Conservation (phyloP, 2,329 filamentous ascomycete species). For the Beauveria australis region DNA sequence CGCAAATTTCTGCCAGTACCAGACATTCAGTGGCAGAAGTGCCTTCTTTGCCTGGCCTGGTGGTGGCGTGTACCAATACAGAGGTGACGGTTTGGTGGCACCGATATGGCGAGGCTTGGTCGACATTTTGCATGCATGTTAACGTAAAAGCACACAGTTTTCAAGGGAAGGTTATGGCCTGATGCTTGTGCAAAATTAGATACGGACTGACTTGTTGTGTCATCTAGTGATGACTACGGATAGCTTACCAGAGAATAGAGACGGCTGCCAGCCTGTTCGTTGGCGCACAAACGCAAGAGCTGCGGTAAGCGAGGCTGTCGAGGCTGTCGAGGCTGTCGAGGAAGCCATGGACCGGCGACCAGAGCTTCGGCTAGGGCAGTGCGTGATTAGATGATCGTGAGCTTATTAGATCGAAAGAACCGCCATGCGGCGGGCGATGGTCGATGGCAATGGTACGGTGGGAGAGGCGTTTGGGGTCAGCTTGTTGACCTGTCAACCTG, state of each 20-base stretch:
- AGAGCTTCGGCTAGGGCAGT: neutral
- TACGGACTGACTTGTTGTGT: neutral
- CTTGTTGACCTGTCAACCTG: neutral
- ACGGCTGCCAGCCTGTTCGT: neutral
- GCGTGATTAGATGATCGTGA: neutral
- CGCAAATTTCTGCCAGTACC: neutral
- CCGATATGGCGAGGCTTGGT: neutral
- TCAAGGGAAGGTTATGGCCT: neutral
- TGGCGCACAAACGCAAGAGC: neutral
- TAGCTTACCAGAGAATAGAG: neutral
- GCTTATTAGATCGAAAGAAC: neutral
- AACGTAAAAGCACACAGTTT: neutral
- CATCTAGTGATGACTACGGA: neutral
- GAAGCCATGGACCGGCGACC: neutral
- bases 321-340: no score
- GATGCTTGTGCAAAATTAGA: neutral
- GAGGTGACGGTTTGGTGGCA: neutral
- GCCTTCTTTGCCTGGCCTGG: neutral
- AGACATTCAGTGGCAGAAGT: neutral
- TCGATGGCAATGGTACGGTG: neutral
- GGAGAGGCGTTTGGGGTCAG: neutral
- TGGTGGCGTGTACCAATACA: neutral
- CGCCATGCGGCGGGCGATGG: neutral
- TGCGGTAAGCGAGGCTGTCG: neutral
- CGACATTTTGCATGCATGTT: constrained; percentile 6